phyloP scores from a whole-genome alignment of 2,329 filamentous ascomycete species.

The Microdochium trichocladiopsis region DNA sequence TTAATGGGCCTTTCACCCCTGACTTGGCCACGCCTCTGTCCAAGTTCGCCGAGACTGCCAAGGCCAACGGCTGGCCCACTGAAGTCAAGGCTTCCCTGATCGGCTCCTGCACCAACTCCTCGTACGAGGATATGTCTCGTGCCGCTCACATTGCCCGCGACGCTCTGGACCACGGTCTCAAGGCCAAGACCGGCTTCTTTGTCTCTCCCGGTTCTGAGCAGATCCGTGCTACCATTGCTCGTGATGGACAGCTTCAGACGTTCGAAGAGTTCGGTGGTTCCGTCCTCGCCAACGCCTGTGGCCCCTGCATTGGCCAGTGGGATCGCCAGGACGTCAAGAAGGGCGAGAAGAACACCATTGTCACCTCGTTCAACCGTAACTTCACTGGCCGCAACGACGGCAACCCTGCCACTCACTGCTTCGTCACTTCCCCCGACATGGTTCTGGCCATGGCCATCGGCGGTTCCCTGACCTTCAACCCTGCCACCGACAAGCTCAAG shows the following conservation, averaged over 20 bases:
- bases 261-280: slow-evolving; percentile 95
- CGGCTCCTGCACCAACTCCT: slow-evolving; percentile 94
- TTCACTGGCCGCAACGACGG: slow-evolving; percentile 97
- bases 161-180: slow-evolving; percentile 85
- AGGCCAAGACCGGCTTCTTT: slow-evolving; percentile 88
- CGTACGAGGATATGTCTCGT: slow-evolving; percentile 84
- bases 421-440: slow-evolving; percentile 85
- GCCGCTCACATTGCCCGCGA: slow-evolving; percentile 87
- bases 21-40: slow-evolving; percentile 97
- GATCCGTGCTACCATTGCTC: slow-evolving; percentile 86
- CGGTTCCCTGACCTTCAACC: slow-evolving; percentile 88
- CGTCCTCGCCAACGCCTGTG: slow-evolving; percentile 92
- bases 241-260: slow-evolving; percentile 86
- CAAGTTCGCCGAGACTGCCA: slow-evolving; percentile 91
- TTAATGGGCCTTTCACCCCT: slow-evolving; percentile 98
- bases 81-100: slow-evolving; percentile 96
- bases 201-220: slow-evolving; percentile 97
- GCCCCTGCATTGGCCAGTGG: slow-evolving; percentile 92
- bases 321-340: slow-evolving; percentile 90
- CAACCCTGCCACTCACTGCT: slow-evolving; percentile 90
- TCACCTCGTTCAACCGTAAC: slow-evolving; percentile 99
- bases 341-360: slow-evolving; percentile 90
- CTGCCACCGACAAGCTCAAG: slow-evolving; percentile 83
- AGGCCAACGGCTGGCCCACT: slow-evolving; percentile 92
- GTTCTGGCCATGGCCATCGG: slow-evolving; percentile 83